Evolutionary conservation across 257 asterid genomes (phyloP), one percentile per base, ranked within the genome.

Genomic region (Capsicum rhomboideum): DNA sequence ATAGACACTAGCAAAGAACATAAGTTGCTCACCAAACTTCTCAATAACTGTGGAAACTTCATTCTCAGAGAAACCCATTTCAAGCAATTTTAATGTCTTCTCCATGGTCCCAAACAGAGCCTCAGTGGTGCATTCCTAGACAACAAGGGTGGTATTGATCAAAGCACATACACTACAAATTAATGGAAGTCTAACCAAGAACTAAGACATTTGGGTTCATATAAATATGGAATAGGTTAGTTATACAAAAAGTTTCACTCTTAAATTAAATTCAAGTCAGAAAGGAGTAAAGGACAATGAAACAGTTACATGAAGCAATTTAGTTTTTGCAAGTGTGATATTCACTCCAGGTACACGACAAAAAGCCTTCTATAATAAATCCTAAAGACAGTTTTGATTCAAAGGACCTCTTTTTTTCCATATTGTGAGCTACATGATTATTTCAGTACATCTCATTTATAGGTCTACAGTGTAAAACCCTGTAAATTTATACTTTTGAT

Each of bases 11-110:
- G 67, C 14, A 79, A 83, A 77, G 31, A 68, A 40, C 83, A 59
- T 79, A 86, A 86, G 58, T 78, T 85, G 69, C 99, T 91, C 89
- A 95, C 98, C 98, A 31, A 93, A 91, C 89, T 79, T 94, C 79
- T 95, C 99, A 86, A 93, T 92, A 88, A 95, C 98, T 56, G 87
- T 83, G 34, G 99, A 97, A 85, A 95, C 92, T 68, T 94, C 97
- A 8, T 89, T 84, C 83, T 97, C 99, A 23, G 97, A 71, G 87
- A 97, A 97, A 56, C 99, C 99, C 96, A 97, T 97, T 82, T 95
- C 98, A 78, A 95, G 91, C 87, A 97, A 85, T 85, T 85, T 85
- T 69, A 97, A 98, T 31, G 98, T 92, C 91, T 95, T 97, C 87
- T 97, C 98, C 99, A 95, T 97, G 68, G 94, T 93, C 81, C 98